Base-by-base conservation (phyloP, 805 yeast species). In the Candida easanensis region DNA sequence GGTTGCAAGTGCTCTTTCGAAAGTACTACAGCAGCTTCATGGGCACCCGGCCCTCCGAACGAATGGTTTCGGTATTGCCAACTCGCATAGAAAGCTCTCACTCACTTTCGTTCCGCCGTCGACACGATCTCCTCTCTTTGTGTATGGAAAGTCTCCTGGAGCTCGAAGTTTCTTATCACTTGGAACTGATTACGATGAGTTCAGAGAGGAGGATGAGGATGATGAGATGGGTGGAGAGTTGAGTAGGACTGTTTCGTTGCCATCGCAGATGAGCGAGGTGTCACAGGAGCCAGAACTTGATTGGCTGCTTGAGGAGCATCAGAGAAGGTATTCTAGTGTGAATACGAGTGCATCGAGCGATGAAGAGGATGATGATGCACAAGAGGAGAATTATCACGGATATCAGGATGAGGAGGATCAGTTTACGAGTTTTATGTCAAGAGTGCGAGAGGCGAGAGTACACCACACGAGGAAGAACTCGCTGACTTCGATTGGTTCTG, bases 61-160 rank as follows among this genome's bases (percentile, higher is more conserved):
- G 7, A 62, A 63, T 44, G 73, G 73, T 37, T 62, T 68, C 53
- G 73, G 73, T 44, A 65, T 69, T 37, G 70, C 66, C 5, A 69
- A 62, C 48, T 62, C 69, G 4, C 71, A 66, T 37, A 52, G 72
- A 45, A 63, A 68, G 42, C 58, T 68, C 27, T 58, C 69, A 4
- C 47, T 68, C 15, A 49, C 52, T 4, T 68, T 70, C 46, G 56
- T 68, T 5, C 68, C 69, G 5, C 71, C 72, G 3, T 62, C 70
- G 36, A 69, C 68, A 23, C 62, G 63, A 50, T 66, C 68, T n/a
- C 72, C 73, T 4, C 49, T 70, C 39, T 68, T 69, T 16, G 49
- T 48, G 8, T 55, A 61, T 51, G 51, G 62, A 43, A 44, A 59
- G 41, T 42, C 68, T 47, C 57, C 71, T 49, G 58, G 52, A 16